These are phyloP conservation scores for Lagenaria siceraria DNA, from an alignment of 306 rosid genomes.

Conservation along the genomic window DNA sequence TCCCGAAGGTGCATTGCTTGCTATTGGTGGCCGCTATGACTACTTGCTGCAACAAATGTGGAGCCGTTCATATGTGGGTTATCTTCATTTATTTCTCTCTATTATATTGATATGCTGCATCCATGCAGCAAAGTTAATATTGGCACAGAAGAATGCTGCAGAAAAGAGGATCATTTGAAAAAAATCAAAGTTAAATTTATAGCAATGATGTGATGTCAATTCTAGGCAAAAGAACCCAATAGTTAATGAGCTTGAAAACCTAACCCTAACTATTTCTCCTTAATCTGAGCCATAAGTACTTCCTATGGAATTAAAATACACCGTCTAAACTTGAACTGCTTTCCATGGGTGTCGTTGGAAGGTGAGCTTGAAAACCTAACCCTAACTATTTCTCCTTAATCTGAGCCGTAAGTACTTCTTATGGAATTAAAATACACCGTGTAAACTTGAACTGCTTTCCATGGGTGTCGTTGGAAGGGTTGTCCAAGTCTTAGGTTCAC, in stretches of 20 bases:
- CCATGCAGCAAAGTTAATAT: conserved; percentile 1
- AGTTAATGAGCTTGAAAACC: not conserved
- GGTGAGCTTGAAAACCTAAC: not conserved
- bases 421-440: not conserved
- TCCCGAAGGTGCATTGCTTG: conserved; percentile 67
- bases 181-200: not conserved
- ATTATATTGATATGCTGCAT: not conserved
- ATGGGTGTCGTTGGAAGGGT: not conserved
- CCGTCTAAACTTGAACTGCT: not conserved
- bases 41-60: conserved; percentile 63
- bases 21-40: conserved; percentile 89
- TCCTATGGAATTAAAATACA: not conserved
- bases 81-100: conserved; percentile 9
- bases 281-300: not conserved
- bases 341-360: not conserved
- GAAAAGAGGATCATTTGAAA: not conserved
- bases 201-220: not conserved
- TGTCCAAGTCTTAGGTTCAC: not conserved
- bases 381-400: not conserved
- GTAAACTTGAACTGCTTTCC: not conserved
- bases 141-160: not conserved
- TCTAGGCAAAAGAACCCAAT: not conserved
- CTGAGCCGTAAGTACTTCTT: not conserved
- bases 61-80: conserved; percentile 55
- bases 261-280: not conserved